phyloP scores from a whole-genome alignment of 23 red algal genomes.

The Gracilaria domingensis region DNA sequence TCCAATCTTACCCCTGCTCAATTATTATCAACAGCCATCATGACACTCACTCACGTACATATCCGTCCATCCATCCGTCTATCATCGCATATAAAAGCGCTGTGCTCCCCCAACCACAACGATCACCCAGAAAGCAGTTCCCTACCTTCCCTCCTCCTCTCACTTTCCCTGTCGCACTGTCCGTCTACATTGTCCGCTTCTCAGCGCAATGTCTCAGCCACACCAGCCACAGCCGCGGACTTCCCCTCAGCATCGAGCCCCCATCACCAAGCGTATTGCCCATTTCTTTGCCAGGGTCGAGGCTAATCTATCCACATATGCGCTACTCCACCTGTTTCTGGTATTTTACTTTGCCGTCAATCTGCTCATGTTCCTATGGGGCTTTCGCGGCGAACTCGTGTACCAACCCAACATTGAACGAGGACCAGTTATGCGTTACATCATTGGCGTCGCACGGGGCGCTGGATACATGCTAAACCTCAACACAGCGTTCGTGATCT shows the following conservation, averaged over 20 bases:
- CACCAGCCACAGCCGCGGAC: not conserved
- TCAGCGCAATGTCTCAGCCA: not conserved
- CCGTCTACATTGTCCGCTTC: not conserved
- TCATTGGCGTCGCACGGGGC: conserved; percentile 66
- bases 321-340: conserved; percentile 17
- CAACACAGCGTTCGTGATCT: conserved; percentile 72
- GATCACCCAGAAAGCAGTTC: too few species aligned
- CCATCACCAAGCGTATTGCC: not conserved
- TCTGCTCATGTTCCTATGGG: conserved; percentile 63
- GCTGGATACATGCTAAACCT: conserved; percentile 77
- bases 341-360: conserved; percentile 11
- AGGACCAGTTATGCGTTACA: conserved; percentile 3
- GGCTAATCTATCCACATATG: conserved; percentile 22
- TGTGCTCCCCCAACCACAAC: not conserved
- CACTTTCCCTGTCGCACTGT: not conserved
- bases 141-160: not conserved
- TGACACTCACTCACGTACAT: too few species aligned
- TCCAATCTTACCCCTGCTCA: too few species aligned
- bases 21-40: too few species aligned
- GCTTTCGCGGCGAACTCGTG: conserved; percentile 38
- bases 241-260: not conserved
- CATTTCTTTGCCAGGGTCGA: conserved; percentile 16
- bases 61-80: too few species aligned
- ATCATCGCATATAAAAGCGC: too few species aligned
- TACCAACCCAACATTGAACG: conserved; percentile 1